phyloP scores from a whole-genome alignment of 164 flowering plant species.

The Vitis vinifera region DNA sequence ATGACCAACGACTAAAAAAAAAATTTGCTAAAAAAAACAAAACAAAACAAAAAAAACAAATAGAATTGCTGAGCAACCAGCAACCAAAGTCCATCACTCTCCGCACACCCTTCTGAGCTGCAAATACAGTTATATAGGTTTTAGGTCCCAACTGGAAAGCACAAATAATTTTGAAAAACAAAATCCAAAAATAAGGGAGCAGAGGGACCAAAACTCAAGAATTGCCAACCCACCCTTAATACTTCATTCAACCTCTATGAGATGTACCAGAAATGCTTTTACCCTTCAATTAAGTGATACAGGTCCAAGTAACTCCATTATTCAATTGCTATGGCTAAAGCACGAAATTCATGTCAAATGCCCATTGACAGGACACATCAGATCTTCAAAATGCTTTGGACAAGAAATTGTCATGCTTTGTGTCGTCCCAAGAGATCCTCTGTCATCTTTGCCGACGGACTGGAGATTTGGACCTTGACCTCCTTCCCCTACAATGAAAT shows the following conservation, averaged over 20 bases:
- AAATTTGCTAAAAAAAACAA: no score
- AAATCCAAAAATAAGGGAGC: no score
- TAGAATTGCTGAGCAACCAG: no score
- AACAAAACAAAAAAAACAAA: no score
- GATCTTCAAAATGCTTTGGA: not conserved
- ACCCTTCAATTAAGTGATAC: not conserved
- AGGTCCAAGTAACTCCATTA: not conserved
- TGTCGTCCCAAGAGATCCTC: not conserved
- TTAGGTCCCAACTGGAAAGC: no score
- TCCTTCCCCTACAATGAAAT: constrained; percentile 59
- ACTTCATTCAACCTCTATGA: not conserved
- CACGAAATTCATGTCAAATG: not conserved
- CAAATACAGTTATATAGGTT: no score
- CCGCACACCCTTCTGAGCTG: no score
- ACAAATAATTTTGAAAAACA: no score
- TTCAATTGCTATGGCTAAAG: not conserved
- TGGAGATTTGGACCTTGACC: constrained; percentile 81
- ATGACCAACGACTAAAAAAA: no score
- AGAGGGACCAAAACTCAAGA: no score
- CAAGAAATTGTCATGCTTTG: not conserved
- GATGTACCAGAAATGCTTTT: not conserved
- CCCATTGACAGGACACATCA: not conserved
- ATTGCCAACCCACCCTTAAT: no score
- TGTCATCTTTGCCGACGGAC: constrained; percentile 45
- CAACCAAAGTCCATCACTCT: no score